phyloP scores from a whole-genome alignment of 176 grass and related monocot species.

The Oryza punctata region DNA sequence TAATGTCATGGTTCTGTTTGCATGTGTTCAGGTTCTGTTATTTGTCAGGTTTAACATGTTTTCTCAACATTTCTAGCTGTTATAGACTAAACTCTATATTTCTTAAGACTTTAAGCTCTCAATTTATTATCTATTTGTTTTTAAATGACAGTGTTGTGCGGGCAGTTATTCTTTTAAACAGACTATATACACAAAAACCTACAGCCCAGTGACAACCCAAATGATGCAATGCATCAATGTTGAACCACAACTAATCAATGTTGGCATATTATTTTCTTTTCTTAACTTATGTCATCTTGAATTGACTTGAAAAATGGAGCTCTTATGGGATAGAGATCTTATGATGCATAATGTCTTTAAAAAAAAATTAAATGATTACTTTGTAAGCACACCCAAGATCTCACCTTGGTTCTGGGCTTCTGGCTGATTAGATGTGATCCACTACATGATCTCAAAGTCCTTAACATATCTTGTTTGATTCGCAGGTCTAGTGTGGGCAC shows the following conservation, averaged over 20 bases:
- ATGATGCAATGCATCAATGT: neutral
- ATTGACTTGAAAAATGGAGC: neutral
- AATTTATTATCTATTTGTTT: neutral
- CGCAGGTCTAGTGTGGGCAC: constrained; percentile 65
- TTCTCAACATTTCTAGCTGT: neutral
- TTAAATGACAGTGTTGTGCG: neutral
- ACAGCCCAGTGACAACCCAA: neutral
- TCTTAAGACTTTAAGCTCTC: neutral
- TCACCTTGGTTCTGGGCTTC: neutral
- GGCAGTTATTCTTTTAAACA: neutral
- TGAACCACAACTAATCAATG: neutral
- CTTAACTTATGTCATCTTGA: neutral
- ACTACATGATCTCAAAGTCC: neutral
- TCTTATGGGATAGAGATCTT: neutral
- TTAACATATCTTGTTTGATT: constrained; percentile 8
- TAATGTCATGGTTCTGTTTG: neutral
- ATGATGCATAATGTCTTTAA: neutral
- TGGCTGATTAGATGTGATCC: neutral
- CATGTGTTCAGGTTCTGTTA: neutral
- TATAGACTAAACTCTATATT: neutral
- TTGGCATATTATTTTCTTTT: neutral
- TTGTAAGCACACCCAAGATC: neutral
- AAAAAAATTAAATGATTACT: neutral
- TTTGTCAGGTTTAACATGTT: neutral
- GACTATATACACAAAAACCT: neutral